Conservation (phyloP, 1,284 basidiomycete genomes). For the Caloboletus inedulis region DNA sequence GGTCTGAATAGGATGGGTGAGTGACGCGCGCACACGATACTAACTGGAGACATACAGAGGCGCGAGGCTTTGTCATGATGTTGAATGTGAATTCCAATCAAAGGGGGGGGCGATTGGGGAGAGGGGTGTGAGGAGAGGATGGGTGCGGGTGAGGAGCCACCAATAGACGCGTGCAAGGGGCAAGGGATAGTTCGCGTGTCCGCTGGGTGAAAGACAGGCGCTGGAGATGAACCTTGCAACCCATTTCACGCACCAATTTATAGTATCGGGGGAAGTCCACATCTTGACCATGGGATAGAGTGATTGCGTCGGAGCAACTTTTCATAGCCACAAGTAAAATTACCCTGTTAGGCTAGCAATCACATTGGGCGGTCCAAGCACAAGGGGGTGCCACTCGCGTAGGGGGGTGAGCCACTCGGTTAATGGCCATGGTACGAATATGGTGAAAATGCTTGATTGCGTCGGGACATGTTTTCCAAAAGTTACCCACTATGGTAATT, state of each 20-base stretch:
- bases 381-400: constrained; percentile 19
- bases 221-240: neutral
- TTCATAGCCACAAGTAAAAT: constrained; percentile 21
- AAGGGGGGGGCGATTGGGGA: neutral
- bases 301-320: constrained; percentile 26
- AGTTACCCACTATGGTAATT: constrained; percentile 21
- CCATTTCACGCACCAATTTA: constrained; percentile 19
- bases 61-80: constrained; percentile 11
- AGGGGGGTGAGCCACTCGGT: constrained; percentile 25
- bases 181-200: neutral
- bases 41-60: constrained; percentile 10
- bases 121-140: neutral
- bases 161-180: neutral
- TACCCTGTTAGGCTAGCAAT: constrained; percentile 26
- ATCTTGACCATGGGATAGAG: constrained; percentile 9
- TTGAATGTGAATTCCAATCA: neutral
- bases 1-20: constrained; percentile 14
- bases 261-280: constrained; percentile 7
- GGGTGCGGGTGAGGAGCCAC: neutral
- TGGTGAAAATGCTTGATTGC: constrained; percentile 24
- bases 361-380: constrained; percentile 13
- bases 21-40: neutral
- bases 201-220: neutral
- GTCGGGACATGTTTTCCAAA: constrained; percentile 18
- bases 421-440: constrained; percentile 11